A percentile compares a stretch with the other conserved stretches of the same genome.
phyloP scores from a whole-genome alignment of 1,284 basidiomycete species.

The Violaceomyces palustris region DNA sequence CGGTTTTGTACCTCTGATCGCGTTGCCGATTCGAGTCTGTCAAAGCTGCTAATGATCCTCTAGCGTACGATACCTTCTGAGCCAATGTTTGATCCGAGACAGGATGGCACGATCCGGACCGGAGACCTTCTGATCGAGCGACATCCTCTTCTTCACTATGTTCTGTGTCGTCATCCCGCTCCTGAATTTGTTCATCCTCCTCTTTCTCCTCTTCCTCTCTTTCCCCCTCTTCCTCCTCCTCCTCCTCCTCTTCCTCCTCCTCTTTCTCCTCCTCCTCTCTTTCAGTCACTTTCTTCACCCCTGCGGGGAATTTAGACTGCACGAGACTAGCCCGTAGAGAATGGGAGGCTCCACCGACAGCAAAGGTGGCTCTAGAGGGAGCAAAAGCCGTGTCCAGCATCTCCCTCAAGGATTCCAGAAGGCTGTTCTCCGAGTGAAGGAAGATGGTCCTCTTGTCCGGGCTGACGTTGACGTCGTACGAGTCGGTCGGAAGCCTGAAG shows the following conservation, averaged over 20 bases:
- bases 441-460: conserved; percentile 95
- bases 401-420: conserved; percentile 61
- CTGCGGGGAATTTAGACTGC: neutral
- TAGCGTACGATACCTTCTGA: too few species aligned
- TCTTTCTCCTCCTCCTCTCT: conserved; percentile 4
- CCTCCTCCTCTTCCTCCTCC: conserved; percentile 26
- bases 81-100: too few species aligned
- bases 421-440: conserved; percentile 76
- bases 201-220: neutral
- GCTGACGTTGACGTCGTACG: conserved; percentile 90
- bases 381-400: conserved; percentile 65
- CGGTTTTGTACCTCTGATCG: too few species aligned
- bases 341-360: conserved; percentile 27
- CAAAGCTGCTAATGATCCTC: too few species aligned
- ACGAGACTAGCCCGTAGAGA: neutral
- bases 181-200: conserved; percentile 8
- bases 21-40: too few species aligned
- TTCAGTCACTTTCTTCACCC: neutral
- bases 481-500: conserved; percentile 72
- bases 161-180: conserved; percentile 54
- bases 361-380: conserved; percentile 65
- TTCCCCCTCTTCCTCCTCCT: conserved; percentile 3
- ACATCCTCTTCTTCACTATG: too few species aligned
- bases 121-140: too few species aligned
- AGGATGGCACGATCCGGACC: too few species aligned